Percentiles rank a stretch among this genome's conserved stretches.
Conservation (phyloP, 345 rosid genomes). For the Aquilaria sinensis region DNA sequence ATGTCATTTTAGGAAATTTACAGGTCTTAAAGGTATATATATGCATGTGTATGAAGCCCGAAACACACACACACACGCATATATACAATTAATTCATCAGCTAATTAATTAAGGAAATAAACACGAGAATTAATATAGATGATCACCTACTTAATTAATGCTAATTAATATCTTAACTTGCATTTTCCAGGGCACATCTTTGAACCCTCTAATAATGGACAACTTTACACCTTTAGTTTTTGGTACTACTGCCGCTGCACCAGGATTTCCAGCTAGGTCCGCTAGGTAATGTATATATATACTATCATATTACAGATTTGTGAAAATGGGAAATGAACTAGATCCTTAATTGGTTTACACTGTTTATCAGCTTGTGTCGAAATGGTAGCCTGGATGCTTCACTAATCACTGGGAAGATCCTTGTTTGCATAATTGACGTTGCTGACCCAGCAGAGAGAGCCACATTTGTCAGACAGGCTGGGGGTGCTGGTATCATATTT, state of each 20-base stretch:
- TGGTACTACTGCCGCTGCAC: slow-evolving; percentile 41
- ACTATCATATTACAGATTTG: too few species aligned
- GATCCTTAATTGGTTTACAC: background rate
- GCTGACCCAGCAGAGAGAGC: slow-evolving; percentile 25
- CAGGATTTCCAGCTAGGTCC: slow-evolving; percentile 31
- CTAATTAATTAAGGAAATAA: too few species aligned
- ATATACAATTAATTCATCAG: too few species aligned
- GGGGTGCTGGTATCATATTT: slow-evolving; percentile 43
- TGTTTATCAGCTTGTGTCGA: slow-evolving; percentile 37
- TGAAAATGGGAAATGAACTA: too few species aligned
- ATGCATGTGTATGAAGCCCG: too few species aligned
- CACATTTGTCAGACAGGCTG: slow-evolving; percentile 22
- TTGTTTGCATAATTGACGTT: slow-evolving; percentile 29
- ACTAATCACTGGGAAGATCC: slow-evolving; percentile 38
- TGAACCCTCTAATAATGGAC: slow-evolving; percentile 36
- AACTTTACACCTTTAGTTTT: slow-evolving; percentile 22
- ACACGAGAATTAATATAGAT: too few species aligned
- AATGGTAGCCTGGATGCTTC: slow-evolving; percentile 29
- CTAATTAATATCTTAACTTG: background rate
- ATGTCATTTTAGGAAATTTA: slow-evolving; percentile 4
- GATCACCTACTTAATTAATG: background rate
- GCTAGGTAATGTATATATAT: slow-evolving; percentile 24
- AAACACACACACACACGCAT: too few species aligned
- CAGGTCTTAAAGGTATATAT: slow-evolving; percentile 8
- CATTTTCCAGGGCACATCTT: slow-evolving; percentile 27